Evolutionary conservation across 306 rosid genomes (phyloP).

Genomic region (Dalbergia cultrata): DNA sequence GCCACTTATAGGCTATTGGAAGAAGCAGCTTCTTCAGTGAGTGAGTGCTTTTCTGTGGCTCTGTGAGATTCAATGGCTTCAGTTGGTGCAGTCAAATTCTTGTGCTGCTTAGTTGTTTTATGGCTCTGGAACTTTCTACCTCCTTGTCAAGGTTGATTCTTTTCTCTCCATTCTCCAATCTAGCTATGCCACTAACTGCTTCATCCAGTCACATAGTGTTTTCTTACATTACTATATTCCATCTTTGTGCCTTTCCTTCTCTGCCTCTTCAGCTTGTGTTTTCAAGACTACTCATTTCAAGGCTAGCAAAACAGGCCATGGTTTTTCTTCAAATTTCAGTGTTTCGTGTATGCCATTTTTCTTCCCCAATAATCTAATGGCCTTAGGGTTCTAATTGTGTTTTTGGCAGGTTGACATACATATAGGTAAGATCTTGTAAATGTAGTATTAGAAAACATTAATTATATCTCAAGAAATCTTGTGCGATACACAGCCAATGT

Average conservation of each 20-base stretch:
- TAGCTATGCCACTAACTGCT: background rate
- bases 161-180: background rate
- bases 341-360: slow-evolving; percentile 27
- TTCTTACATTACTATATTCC: slow-evolving; percentile 3
- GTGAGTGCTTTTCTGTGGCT: slow-evolving; percentile 59
- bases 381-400: slow-evolving; percentile 27
- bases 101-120: slow-evolving; percentile 52
- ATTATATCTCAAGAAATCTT: slow-evolving; percentile 14
- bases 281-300: slow-evolving; percentile 3
- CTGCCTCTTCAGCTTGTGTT: slow-evolving; percentile 17
- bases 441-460: slow-evolving; percentile 17
- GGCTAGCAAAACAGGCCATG: background rate
- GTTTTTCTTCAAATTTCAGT: slow-evolving; percentile 32
- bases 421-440: slow-evolving; percentile 15
- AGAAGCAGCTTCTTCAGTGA: slow-evolving; percentile 58
- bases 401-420: slow-evolving; percentile 11
- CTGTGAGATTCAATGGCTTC: slow-evolving; percentile 70
- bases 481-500: background rate
- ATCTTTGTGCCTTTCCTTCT: slow-evolving; percentile 30
- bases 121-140: slow-evolving; percentile 54
- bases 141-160: slow-evolving; percentile 65
- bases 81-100: slow-evolving; percentile 60
- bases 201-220: background rate
- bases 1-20: slow-evolving; percentile 68
- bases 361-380: background rate